Evolutionary conservation across 768 basidiomycete species (phyloP).

Genomic region (Galerina sulciceps): DNA sequence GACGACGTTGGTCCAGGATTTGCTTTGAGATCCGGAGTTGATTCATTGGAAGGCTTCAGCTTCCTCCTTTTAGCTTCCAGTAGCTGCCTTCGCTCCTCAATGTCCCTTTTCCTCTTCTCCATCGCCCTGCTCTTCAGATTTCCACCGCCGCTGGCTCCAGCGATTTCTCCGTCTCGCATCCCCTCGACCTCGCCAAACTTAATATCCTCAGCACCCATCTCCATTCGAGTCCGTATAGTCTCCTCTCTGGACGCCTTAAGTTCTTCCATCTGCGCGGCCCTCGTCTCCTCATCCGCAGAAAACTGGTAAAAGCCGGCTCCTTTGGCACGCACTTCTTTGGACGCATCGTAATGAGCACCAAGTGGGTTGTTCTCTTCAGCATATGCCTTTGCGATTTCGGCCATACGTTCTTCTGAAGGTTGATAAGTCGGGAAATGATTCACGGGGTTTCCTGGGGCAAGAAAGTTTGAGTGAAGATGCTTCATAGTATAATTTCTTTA

Average conservation of each 20-base stretch:
- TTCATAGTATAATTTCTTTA: slow-evolving; percentile 1
- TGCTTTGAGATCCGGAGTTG: background rate
- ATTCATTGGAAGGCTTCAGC: slow-evolving; percentile 14
- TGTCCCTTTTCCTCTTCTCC: slow-evolving; percentile 76
- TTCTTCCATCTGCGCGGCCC: slow-evolving; percentile 83
- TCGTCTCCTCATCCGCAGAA: slow-evolving; percentile 80
- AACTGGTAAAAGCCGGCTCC: slow-evolving; percentile 95
- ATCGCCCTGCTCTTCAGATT: slow-evolving; percentile 54
- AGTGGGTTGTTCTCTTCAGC: slow-evolving; percentile 77
- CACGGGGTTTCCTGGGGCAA: slow-evolving; percentile 83
- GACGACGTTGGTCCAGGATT: background rate
- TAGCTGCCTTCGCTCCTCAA: slow-evolving; percentile 67
- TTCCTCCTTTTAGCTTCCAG: slow-evolving; percentile 75
- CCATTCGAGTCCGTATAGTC: slow-evolving; percentile 66
- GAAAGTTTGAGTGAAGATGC: slow-evolving; percentile 1
- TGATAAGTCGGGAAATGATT: slow-evolving; percentile 89
- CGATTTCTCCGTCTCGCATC: slow-evolving; percentile 50
- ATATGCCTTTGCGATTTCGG: slow-evolving; percentile 71
- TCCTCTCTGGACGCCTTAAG: slow-evolving; percentile 69
- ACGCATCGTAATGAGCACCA: slow-evolving; percentile 80
- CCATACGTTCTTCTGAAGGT: slow-evolving; percentile 79
- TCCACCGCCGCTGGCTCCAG: slow-evolving; percentile 16
- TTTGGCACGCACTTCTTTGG: slow-evolving; percentile 80
- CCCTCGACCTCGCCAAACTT: slow-evolving; percentile 79
- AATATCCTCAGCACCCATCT: slow-evolving; percentile 62